phyloP scores from a whole-genome alignment of 2,329 filamentous ascomycete species.

The Scortechinia acanthostroma region DNA sequence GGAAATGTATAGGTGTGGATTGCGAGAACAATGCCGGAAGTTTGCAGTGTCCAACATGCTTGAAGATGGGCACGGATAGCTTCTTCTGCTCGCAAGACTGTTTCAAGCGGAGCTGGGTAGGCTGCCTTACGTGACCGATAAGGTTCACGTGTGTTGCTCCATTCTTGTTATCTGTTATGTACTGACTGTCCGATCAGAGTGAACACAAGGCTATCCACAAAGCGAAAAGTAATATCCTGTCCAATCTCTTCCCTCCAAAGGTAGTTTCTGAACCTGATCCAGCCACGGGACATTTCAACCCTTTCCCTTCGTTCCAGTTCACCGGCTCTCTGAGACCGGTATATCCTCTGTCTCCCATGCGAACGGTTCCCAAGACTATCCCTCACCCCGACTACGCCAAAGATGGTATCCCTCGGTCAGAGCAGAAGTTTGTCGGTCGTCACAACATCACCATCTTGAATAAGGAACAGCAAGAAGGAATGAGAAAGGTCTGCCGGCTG shows the following conservation, averaged over 20 bases:
- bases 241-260: slow-evolving; percentile 45
- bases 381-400: slow-evolving; percentile 55
- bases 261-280: slow-evolving; percentile 60
- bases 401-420: slow-evolving; percentile 56
- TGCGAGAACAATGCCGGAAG: slow-evolving; percentile 54
- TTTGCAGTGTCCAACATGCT: slow-evolving; percentile 62
- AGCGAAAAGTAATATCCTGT: slow-evolving; percentile 6
- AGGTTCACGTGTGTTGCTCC: no score
- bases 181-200: slow-evolving; percentile 26
- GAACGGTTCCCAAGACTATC: slow-evolving; percentile 48
- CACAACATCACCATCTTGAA: slow-evolving; percentile 28
- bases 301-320: slow-evolving; percentile 56
- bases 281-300: slow-evolving; percentile 61
- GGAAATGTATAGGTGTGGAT: slow-evolving; percentile 47
- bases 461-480: slow-evolving; percentile 26
- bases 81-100: slow-evolving; percentile 69
- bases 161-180: no score
- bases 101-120: slow-evolving; percentile 69
- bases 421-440: slow-evolving; percentile 22
- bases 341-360: slow-evolving; percentile 45
- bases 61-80: slow-evolving; percentile 54
- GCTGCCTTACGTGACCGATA: slow-evolving; percentile 11
- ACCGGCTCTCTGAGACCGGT: slow-evolving; percentile 53
- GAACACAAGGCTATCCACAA: slow-evolving; percentile 62
- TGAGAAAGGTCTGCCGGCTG: slow-evolving; percentile 60